phyloP scores from a whole-genome alignment of 805 yeast genomes.

The Trichomonascus vanleenenianus region DNA sequence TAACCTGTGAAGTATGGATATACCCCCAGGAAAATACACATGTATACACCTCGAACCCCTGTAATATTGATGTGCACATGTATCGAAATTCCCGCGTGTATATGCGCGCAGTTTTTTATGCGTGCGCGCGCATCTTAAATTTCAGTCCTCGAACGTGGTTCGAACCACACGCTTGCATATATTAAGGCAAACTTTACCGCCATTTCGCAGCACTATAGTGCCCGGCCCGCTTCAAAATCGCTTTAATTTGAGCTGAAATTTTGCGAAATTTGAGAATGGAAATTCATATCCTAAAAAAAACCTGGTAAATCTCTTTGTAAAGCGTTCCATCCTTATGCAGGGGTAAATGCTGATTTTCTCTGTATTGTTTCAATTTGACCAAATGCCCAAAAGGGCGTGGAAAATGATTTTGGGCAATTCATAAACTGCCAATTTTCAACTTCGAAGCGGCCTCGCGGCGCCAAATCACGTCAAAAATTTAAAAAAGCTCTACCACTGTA shows the following conservation, averaged over 20 bases:
- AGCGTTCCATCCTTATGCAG: slow-evolving; percentile 99
- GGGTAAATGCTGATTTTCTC: slow-evolving; percentile 99
- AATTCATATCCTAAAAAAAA: too few relatives aligned
- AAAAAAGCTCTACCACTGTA: too few relatives aligned
- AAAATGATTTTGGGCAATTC: not conserved
- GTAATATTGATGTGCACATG: not conserved
- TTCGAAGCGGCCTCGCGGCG: too few relatives aligned
- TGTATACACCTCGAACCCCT: too few relatives aligned
- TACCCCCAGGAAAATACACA: too few relatives aligned
- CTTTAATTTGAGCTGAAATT: too few relatives aligned
- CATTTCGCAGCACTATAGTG: not conserved
- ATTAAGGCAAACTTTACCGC: not conserved
- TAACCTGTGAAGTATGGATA: not conserved
- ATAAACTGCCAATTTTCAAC: too few relatives aligned
- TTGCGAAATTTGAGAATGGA: too few relatives aligned
- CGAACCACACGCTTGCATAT: not conserved
- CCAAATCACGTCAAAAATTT: too few relatives aligned
- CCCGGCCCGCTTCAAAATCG: not conserved
- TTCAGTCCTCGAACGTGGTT: not conserved
- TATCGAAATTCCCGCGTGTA: not conserved
- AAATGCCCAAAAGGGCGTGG: slow-evolving; percentile 70
- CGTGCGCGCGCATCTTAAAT: not conserved
- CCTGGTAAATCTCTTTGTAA: slow-evolving; percentile 97
- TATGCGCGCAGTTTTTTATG: not conserved
- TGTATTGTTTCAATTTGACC: slow-evolving; percentile 99